Percentiles rank a stretch among this genome's conserved stretches.
These are phyloP conservation scores for Crithidia fasciculata DNA, from an alignment of 208 protist species.

Conservation along the genomic window DNA sequence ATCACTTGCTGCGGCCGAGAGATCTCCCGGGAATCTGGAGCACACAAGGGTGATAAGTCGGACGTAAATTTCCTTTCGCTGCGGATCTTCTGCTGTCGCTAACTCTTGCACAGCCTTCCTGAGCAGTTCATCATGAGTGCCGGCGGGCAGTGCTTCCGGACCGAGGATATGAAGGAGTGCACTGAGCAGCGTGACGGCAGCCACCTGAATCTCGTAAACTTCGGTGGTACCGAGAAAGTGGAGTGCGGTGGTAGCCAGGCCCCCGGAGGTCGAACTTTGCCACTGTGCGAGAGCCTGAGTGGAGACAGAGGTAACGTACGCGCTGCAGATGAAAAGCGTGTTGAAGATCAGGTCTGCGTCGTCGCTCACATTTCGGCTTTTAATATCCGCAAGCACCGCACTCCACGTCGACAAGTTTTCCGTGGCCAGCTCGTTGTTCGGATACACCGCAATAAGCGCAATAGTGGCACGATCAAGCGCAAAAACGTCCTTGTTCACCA, in stretches of 20 bases:
- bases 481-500: conserved; percentile 88
- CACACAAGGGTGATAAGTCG: conserved; percentile 29
- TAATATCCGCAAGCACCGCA: conserved; percentile 61
- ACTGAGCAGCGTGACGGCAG: conserved; percentile 51
- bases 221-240: conserved; percentile 48
- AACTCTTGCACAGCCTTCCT: conserved; percentile 32
- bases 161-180: conserved; percentile 51
- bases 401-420: conserved; percentile 61
- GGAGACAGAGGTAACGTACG: conserved; percentile 60
- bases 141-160: conserved; percentile 41
- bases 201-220: conserved; percentile 37
- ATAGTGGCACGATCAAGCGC: conserved; percentile 75
- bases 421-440: conserved; percentile 45
- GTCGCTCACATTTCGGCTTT: conserved; percentile 54
- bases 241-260: conserved; percentile 40
- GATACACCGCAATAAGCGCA: conserved; percentile 45
- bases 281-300: conserved; percentile 51
- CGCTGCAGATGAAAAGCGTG: conserved; percentile 53
- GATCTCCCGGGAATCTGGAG: conserved; percentile 20
- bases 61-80: conserved; percentile 43
- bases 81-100: conserved; percentile 49
- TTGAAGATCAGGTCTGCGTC: conserved; percentile 67
- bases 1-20: conserved; percentile 14
- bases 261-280: conserved; percentile 46
- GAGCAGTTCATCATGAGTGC: conserved; percentile 47